Percentiles rank a stretch among this genome's conserved stretches.
Evolutionary conservation across 371 early-diverging fungal species (phyloP).

Genomic region (Apophysomyces sp.): DNA sequence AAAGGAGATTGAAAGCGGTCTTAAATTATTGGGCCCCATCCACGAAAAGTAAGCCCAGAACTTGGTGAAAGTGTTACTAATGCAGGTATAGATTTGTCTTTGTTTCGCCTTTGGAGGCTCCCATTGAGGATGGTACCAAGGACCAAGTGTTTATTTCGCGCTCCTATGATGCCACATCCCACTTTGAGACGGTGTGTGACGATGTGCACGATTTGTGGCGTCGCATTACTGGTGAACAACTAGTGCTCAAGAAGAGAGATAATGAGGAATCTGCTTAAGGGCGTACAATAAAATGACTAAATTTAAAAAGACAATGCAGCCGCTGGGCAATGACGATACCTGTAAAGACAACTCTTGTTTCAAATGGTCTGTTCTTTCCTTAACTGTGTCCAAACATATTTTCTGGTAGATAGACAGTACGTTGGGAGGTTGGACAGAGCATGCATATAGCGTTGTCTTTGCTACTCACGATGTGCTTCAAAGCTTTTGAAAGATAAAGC

Average conservation of each 20-base stretch:
- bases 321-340: too few relatives aligned
- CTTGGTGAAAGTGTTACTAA: background rate
- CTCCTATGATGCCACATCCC: slow-evolving; percentile 97
- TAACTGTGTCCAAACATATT: too few relatives aligned
- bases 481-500: too few relatives aligned
- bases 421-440: too few relatives aligned
- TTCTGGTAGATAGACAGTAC: too few relatives aligned
- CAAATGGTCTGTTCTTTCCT: too few relatives aligned
- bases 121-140: slow-evolving; percentile 76
- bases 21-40: slow-evolving; percentile 89
- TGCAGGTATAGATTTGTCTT: slow-evolving; percentile 62
- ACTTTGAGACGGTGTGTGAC: slow-evolving; percentile 97
- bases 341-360: too few relatives aligned
- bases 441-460: too few relatives aligned
- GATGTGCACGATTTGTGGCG: slow-evolving; percentile 95
- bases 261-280: slow-evolving; percentile 41
- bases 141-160: slow-evolving; percentile 90
- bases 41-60: slow-evolving; percentile 65
- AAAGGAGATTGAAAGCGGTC: slow-evolving; percentile 84
- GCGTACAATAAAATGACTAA: background rate
- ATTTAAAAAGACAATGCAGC: background rate
- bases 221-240: slow-evolving; percentile 86
- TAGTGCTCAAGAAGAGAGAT: slow-evolving; percentile 71
- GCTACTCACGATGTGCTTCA: too few relatives aligned
- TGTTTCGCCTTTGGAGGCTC: slow-evolving; percentile 83